Base-by-base conservation (phyloP, 163 green algal species). In the Chlorella variabilis region DNA sequence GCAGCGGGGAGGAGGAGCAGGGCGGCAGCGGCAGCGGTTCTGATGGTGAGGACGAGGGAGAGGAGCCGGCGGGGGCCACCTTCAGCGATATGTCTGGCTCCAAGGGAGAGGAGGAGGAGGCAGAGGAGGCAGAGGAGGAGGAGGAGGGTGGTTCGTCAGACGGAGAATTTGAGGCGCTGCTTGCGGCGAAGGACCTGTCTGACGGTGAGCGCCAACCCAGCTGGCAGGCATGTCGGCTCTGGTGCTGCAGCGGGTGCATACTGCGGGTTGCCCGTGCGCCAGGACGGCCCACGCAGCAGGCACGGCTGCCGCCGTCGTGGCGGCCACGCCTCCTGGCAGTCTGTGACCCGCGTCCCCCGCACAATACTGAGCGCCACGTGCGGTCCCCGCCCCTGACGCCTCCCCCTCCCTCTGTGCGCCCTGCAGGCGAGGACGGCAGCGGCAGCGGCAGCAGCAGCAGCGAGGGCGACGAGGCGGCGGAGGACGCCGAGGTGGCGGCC, bases 11-110 rank as follows among this genome's bases (percentile, higher is more conserved):
- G 11, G 51, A 71, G 2, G 62, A 63, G 27, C 38, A 59, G 5
- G 67, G 7, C 0, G 73, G 38, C 38, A 59, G 42, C 75, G 48
- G 21, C 75, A 42, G n/a, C 17, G 75, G 7, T 5, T 29, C 21
- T 0, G 66, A 75, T 2, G 23, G 49, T 3, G 84, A 77, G 29
- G 83, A 71, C 27, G 80, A 58, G 31, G 25, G 2, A 4, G 67
- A 62, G 21, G 78, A 71, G 13, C 56, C 39, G 23, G 78, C 9
- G 54, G 49, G 3, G 13, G 79, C 70, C 2, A 31, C 48, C 25
- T 75, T 81, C 34, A 74, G 49, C 25, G 78, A 84, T 67, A 68
- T 78, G 54, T 84, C 73, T 65, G 66, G 23, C 18, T 54, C 38
- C 9, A 31, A 71, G 5, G 85, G 85, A 69, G 84, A 71, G 7